Evolutionary conservation across 192 early-diverging fungal genomes (phyloP).

Genomic region (Coemansia sp.): DNA sequence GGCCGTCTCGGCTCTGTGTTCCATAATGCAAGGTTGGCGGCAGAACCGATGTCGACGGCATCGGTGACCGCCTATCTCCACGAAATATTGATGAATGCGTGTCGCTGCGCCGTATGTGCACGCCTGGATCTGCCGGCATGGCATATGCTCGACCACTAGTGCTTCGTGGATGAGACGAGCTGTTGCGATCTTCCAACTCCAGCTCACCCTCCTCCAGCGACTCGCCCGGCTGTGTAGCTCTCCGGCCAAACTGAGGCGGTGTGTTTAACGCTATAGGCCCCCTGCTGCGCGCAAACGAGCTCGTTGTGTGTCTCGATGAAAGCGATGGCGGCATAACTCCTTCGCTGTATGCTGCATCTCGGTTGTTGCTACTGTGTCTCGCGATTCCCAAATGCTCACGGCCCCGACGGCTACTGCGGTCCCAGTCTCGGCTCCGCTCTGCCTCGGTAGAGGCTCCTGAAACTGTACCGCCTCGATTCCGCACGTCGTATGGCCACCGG

Average conservation of each 20-base stretch:
- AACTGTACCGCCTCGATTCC: slow-evolving; percentile 15
- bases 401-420: slow-evolving; percentile 7
- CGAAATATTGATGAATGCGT: slow-evolving; percentile 2
- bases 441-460: slow-evolving; percentile 9
- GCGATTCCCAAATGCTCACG: slow-evolving; percentile 12
- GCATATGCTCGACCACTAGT: slow-evolving; percentile 20
- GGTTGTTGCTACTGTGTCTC: slow-evolving; percentile 7
- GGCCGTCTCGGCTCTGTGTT: background rate
- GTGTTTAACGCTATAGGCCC: background rate
- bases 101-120: slow-evolving; percentile 8
- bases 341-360: slow-evolving; percentile 6
- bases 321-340: slow-evolving; percentile 14
- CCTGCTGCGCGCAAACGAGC: slow-evolving; percentile 11
- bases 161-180: slow-evolving; percentile 1
- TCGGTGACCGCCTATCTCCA: slow-evolving; percentile 13
- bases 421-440: slow-evolving; percentile 6
- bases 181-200: slow-evolving; percentile 27
- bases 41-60: slow-evolving; percentile 1
- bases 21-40: slow-evolving; percentile 2
- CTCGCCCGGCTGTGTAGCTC: slow-evolving; percentile 33
- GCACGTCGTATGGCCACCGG: slow-evolving; percentile 19
- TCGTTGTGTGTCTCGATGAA: slow-evolving; percentile 14
- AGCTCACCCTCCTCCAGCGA: slow-evolving; percentile 42
- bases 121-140: background rate
- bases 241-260: slow-evolving; percentile 17